Base-by-base conservation (phyloP, 108 stramenopile genomes). In the Nitzschia sp. region DNA sequence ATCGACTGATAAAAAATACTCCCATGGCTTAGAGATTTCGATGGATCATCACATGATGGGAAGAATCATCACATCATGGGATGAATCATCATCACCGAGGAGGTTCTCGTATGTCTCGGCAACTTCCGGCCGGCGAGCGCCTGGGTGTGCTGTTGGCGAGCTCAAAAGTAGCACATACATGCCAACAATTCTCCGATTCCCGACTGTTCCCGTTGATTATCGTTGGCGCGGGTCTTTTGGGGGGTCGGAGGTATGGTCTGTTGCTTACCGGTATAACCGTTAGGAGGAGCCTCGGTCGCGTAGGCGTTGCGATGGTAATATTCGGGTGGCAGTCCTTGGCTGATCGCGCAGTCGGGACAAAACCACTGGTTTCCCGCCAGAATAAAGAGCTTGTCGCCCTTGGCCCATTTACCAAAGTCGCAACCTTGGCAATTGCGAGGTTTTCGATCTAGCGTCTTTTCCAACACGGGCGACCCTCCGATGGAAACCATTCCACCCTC, bases 321-420 rank as follows among this genome's bases (percentile, higher is more conserved):
- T 33, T 75, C 73, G 15, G 47, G 16, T 17, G 73, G 66, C n/a
- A 75, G 38, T 1, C 73, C 73, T n/a, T 58, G 21, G 22, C 3
- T 54, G 15, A 75, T 28, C 0, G 73, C 73, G 32, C 73, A 75
- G 34, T 75, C 73, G 2, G 73, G 73, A 62, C 73, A 75, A 11
- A 68, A 30, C 73, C 73, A 75, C 62, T 75, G 59, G 25, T 53
- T 65, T 22, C n/a, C 38, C 13, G 45, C 56, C 1, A 75, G 29
- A 41, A 75, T 75, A 58, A 75, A 75, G 1, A 75, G 36, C 29
- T 75, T 67, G 41, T 75, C 73, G 26, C 57, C 57, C 45, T 66
- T 65, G 17, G 35, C 50, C 66, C 66, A 75, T 45, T 68, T 67
- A 15, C 35, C 21, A 62, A 68, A 75, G 3, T 66, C 66, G 35